Percentiles rank a stretch among this genome's conserved stretches.
phyloP scores from a whole-genome alignment of 352 stramenopile genomes.

The Phytophthora idaei region DNA sequence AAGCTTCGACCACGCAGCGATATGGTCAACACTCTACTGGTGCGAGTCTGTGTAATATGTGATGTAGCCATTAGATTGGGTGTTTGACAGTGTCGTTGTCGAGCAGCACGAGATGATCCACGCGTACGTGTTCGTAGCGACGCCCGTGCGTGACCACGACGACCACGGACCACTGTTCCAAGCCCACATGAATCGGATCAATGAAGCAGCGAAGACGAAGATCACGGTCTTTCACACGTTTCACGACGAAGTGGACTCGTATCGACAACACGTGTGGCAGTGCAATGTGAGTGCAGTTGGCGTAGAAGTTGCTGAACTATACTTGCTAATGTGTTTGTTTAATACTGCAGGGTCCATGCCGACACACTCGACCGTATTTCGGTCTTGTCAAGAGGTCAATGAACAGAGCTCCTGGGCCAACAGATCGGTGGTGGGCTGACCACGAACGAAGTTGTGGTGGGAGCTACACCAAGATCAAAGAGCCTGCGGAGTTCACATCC shows the following conservation, averaged over 20 bases:
- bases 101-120: constrained; percentile 91
- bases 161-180: constrained; percentile 88
- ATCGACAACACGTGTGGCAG: constrained; percentile 86
- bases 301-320: background rate
- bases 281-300: constrained; percentile 60
- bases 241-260: constrained; percentile 89
- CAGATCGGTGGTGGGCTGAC: constrained; percentile 76
- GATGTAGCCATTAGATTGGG: background rate
- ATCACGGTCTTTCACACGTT: constrained; percentile 92
- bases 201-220: constrained; percentile 57
- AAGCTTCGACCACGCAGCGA: constrained; percentile 83
- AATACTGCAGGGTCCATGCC: constrained; percentile 62
- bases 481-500: constrained; percentile 58
- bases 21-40: constrained; percentile 87
- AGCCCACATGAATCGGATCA: constrained; percentile 83
- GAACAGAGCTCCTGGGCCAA: constrained; percentile 81
- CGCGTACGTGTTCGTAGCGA: constrained; percentile 87
- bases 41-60: constrained; percentile 17
- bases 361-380: constrained; percentile 67
- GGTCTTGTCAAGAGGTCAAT: constrained; percentile 87
- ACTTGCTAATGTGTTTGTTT: background rate
- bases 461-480: constrained; percentile 75
- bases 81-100: constrained; percentile 3
- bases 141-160: constrained; percentile 77
- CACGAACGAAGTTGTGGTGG: constrained; percentile 74